Conservation (phyloP, 2,329 filamentous ascomycete species). For the Epichloe elymi region DNA sequence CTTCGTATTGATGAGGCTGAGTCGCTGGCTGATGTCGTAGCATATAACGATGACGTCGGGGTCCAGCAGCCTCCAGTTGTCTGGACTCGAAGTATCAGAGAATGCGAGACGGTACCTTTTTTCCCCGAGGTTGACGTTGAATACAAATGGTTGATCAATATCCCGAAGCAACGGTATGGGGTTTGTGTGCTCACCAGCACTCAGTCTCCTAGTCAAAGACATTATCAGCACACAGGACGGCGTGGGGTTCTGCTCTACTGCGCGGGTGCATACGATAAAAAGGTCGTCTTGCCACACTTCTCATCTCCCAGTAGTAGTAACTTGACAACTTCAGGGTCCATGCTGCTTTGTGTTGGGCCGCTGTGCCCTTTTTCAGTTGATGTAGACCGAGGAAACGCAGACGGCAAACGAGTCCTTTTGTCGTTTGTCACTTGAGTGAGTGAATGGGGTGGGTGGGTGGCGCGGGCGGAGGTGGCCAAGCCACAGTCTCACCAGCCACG, state of each 20-base stretch:
- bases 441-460: background rate
- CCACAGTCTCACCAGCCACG: background rate
- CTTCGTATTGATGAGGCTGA: constrained; percentile 45
- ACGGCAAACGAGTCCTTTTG: background rate
- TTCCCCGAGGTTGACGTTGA: constrained; percentile 33
- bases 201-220: constrained; percentile 33
- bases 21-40: constrained; percentile 47
- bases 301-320: constrained; percentile 46
- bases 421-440: background rate
- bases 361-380: background rate
- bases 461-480: background rate
- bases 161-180: constrained; percentile 40
- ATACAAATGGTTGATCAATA: constrained; percentile 46
- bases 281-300: constrained; percentile 46
- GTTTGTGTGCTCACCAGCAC: constrained; percentile 27
- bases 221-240: background rate
- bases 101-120: constrained; percentile 42
- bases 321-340: constrained; percentile 37
- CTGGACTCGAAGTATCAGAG: constrained; percentile 44
- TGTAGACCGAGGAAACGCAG: background rate
- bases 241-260: background rate
- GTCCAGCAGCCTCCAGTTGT: constrained; percentile 43
- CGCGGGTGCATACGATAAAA: constrained; percentile 39
- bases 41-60: constrained; percentile 47
- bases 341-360: constrained; percentile 10